A percentile compares a stretch with the other conserved stretches of the same genome.
These are phyloP conservation scores for Cardamine chenopodiifolia DNA, from an alignment of 345 rosid species.

Conservation along the genomic window DNA sequence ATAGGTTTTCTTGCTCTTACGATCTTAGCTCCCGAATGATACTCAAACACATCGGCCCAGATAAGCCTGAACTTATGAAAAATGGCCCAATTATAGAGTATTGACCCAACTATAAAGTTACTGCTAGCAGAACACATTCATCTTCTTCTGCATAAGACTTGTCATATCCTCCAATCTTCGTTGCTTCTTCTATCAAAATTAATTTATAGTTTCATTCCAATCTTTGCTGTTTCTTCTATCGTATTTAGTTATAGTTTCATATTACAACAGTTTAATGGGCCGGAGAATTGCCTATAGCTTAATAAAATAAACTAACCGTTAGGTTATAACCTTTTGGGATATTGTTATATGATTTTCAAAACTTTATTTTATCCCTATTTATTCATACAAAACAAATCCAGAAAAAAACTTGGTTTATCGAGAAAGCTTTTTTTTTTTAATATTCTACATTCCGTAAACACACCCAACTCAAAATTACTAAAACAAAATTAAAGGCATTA, in stretches of 20 bases:
- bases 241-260: too few relatives aligned
- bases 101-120: neutral
- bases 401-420: neutral
- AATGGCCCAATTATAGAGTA: neutral
- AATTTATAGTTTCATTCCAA: neutral
- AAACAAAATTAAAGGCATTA: constrained; percentile 18
- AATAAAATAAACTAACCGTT: neutral
- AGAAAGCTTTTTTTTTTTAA: too few relatives aligned
- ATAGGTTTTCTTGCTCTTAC: neutral
- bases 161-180: neutral
- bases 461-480: constrained; percentile 12
- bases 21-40: neutral
- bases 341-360: neutral
- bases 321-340: neutral
- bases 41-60: neutral
- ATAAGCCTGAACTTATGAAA: neutral
- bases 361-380: neutral
- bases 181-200: neutral
- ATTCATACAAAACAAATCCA: neutral
- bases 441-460: constrained; percentile 25
- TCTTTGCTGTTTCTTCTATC: too few relatives aligned
- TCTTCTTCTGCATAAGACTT: neutral
- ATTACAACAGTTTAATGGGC: neutral
- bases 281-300: neutral
- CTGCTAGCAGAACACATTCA: neutral